Evolutionary conservation across 352 stramenopile species (phyloP), one percentile per base, ranked within the genome.

Genomic region (Phytophthora sp.): DNA sequence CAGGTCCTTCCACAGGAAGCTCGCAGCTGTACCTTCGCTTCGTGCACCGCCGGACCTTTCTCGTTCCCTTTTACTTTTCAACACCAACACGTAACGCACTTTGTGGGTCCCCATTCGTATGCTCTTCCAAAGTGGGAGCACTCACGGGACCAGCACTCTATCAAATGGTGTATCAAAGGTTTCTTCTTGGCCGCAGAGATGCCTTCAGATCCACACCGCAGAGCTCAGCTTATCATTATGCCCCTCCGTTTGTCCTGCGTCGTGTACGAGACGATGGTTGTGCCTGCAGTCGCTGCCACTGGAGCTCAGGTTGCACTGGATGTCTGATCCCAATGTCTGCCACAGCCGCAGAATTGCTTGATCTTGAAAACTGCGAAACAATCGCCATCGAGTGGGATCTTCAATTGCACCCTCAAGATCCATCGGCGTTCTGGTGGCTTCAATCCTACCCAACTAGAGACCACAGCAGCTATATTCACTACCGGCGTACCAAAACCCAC

Each of bases 381-480:
- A 73, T 92, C 43, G 81, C 82, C 3, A 81, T 94, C 26, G 82
- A 94, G 45, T 92, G 84, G 84, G 24, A 69, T 4, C 23, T 71
- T 0, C 56, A 82, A 13, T 23, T 52, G 17, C 35, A 65, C 23
- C 42, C 49, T 52, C 32, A 62, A 34, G n/a, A 56, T 8, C 26
- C 51, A n/a, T 53, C 73, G 9, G 64, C 54, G 26, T 60, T 82
- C 15, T 43, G 50, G 21, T 72, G 43, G 15, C 28, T 62, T 1
- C 67, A 54, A 21, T 52, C 38, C n/a, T 23, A 54, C 11, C 39
- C 66, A 17, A 66, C 70, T 3, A 39, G 55, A 11, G 75, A 89
- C 30, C 54, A 87, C 49, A 35, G 39, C 2, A 87, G 66, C 54
- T 89, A 84, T 54, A 15, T 57, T 2, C 37, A 45, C 23, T 81